Percentiles rank a stretch among this genome's conserved stretches.
Conservation (phyloP, 164 flowering plant species). For the Platanus orientalis region DNA sequence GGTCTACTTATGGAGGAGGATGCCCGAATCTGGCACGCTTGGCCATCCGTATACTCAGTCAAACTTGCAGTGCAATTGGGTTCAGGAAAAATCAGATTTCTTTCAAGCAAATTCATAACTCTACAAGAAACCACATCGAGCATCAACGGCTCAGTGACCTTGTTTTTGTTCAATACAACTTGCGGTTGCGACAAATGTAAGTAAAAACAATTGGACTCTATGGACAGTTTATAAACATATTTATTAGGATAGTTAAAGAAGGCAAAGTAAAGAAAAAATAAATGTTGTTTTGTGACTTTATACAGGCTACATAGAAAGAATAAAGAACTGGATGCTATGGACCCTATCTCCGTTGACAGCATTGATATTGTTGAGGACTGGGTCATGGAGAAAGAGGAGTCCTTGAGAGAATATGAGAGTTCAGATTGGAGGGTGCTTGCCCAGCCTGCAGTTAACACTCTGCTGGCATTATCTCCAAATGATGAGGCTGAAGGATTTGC, state of each 20-base stretch:
- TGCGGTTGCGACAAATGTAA: slow-evolving; percentile 57
- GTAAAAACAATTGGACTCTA: slow-evolving; percentile 8
- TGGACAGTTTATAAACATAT: no score
- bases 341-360: slow-evolving; percentile 53
- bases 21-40: slow-evolving; percentile 81
- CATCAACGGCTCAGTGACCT: slow-evolving; percentile 68
- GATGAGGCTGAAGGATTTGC: slow-evolving; percentile 47
- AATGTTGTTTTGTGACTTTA: slow-evolving; percentile 8
- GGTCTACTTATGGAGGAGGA: slow-evolving; percentile 91
- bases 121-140: slow-evolving; percentile 56
- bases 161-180: slow-evolving; percentile 59
- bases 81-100: slow-evolving; percentile 31
- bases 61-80: slow-evolving; percentile 55
- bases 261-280: background rate
- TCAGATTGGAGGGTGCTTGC: slow-evolving; percentile 55
- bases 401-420: slow-evolving; percentile 32
- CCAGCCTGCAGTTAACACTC: slow-evolving; percentile 30
- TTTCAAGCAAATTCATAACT: slow-evolving; percentile 40
- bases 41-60: slow-evolving; percentile 74
- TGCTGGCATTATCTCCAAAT: slow-evolving; percentile 28
- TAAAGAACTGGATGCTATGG: slow-evolving; percentile 32
- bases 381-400: slow-evolving; percentile 43
- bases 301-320: slow-evolving; percentile 26
- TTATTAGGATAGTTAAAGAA: background rate
- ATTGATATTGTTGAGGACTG: slow-evolving; percentile 45